Evolutionary conservation across 768 basidiomycete genomes (phyloP).

Genomic region (Lactarius vividus): DNA sequence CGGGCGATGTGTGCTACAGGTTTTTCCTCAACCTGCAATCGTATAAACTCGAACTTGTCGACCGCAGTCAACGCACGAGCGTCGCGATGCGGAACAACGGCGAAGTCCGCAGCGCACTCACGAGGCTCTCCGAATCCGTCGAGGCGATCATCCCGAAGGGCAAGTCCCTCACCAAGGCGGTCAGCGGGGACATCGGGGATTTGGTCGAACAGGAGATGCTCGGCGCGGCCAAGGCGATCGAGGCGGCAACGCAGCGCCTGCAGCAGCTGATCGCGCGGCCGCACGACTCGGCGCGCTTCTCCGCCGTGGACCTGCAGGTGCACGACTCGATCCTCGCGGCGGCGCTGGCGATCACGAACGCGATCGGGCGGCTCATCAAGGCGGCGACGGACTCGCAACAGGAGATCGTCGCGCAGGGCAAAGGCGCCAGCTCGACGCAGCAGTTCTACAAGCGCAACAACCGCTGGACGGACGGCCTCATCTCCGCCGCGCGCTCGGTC

Average conservation of each 20-base stretch:
- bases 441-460: conserved; percentile 99
- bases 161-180: conserved; percentile 64
- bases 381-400: conserved; percentile 98
- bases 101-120: conserved; percentile 76
- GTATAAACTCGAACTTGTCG: conserved; percentile 84
- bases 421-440: conserved; percentile 85
- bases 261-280: conserved; percentile 91
- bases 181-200: conserved; percentile 92
- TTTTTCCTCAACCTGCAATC: conserved; percentile 97
- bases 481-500: conserved; percentile 96
- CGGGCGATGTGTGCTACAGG: conserved; percentile 85
- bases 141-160: conserved; percentile 86
- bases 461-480: conserved; percentile 98
- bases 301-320: conserved; percentile 90
- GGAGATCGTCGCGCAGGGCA: conserved; percentile 95
- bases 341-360: conserved; percentile 92
- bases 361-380: conserved; percentile 90
- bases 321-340: conserved; percentile 96
- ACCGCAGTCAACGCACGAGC: conserved; percentile 69
- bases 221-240: conserved; percentile 90
- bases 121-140: conserved; percentile 83
- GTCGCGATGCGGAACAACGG: conserved; percentile 88
- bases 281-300: conserved; percentile 82
- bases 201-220: conserved; percentile 97
- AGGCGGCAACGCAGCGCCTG: conserved; percentile 84